Evolutionary conservation across 2,329 filamentous ascomycete genomes (phyloP).

Genomic region (Phoma sp.): DNA sequence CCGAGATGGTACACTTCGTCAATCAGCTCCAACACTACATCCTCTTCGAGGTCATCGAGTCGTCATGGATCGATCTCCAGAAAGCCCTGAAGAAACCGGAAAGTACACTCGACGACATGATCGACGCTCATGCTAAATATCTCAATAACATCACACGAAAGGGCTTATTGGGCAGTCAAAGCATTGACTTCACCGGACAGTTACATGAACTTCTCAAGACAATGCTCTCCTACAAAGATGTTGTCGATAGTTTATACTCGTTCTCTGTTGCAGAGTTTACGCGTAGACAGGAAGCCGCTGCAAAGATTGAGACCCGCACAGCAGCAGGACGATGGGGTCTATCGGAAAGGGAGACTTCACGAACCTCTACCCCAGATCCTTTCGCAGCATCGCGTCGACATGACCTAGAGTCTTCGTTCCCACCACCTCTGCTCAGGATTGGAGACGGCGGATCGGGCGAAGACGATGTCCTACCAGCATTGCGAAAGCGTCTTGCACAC

Average conservation of each 20-base stretch:
- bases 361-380: slow-evolving; percentile 21
- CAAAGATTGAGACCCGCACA: slow-evolving; percentile 71
- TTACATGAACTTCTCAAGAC: slow-evolving; percentile 89
- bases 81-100: slow-evolving; percentile 80
- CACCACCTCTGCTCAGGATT: slow-evolving; percentile 45
- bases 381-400: slow-evolving; percentile 27
- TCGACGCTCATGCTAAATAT: slow-evolving; percentile 87
- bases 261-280: slow-evolving; percentile 96
- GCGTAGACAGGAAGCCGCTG: slow-evolving; percentile 81
- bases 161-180: slow-evolving; percentile 79
- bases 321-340: slow-evolving; percentile 69
- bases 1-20: slow-evolving; percentile 98
- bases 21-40: slow-evolving; percentile 98
- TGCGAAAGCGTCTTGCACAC: slow-evolving; percentile 74
- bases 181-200: slow-evolving; percentile 81
- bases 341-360: slow-evolving; percentile 56
- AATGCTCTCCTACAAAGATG: slow-evolving; percentile 93
- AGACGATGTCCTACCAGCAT: slow-evolving; percentile 72
- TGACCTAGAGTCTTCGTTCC: slow-evolving; percentile 53
- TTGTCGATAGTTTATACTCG: slow-evolving; percentile 90
- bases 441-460: slow-evolving; percentile 50
- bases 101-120: slow-evolving; percentile 92
- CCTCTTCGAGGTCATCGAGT: slow-evolving; percentile 96
- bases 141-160: slow-evolving; percentile 95
- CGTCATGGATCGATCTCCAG: slow-evolving; percentile 91